Conservation (phyloP, 768 basidiomycete genomes). For the Exidia glandulosa region DNA sequence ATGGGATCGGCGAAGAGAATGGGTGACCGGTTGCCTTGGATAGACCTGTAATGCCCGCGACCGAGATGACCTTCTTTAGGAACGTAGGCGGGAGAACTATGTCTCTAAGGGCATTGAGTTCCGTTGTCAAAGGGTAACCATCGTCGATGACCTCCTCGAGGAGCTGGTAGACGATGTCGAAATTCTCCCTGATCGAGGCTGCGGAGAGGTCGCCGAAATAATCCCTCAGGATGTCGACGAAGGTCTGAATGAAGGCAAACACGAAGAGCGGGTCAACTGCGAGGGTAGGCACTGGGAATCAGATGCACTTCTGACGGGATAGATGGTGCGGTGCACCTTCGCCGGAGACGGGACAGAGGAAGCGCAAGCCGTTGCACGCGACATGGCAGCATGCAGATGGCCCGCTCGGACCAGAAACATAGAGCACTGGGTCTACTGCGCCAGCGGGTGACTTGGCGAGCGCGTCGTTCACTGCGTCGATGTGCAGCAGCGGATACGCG, state of each 20-base stretch:
- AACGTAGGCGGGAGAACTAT: conserved; percentile 89
- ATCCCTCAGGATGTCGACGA: conserved; percentile 71
- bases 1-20: conserved; percentile 87
- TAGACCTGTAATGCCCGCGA: conserved; percentile 39
- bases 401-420: conserved; percentile 40
- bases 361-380: conserved; percentile 58
- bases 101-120: conserved; percentile 79
- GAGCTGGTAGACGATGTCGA: conserved; percentile 91
- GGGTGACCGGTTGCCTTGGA: conserved; percentile 29
- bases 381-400: conserved; percentile 81
- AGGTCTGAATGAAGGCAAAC: conserved; percentile 79
- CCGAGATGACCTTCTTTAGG: conserved; percentile 53
- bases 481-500: conserved; percentile 74
- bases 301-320: neutral
- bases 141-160: conserved; percentile 93
- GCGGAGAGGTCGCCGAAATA: conserved; percentile 84
- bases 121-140: conserved; percentile 84
- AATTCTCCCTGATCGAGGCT: conserved; percentile 75
- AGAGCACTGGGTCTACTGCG: conserved; percentile 34
- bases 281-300: neutral
- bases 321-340: conserved; percentile 43
- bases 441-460: conserved; percentile 36
- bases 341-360: conserved; percentile 73
- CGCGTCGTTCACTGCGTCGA: conserved; percentile 74
- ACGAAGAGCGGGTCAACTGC: conserved; percentile 83